Evolutionary conservation across 139 green algal species (phyloP).

Genomic region (Asterochloris erici): DNA sequence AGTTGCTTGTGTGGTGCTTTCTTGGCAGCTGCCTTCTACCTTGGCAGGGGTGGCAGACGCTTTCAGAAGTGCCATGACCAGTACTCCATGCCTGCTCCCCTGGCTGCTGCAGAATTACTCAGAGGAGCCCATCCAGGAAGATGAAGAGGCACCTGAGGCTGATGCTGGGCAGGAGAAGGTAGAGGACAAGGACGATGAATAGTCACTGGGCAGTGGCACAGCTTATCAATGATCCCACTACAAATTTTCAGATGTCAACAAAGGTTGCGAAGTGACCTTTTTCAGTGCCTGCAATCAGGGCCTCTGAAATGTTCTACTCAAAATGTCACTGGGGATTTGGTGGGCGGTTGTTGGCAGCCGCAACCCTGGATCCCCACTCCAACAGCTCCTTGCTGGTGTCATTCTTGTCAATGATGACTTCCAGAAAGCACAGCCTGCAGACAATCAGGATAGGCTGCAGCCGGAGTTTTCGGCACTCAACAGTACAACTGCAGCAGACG

Average conservation of each 20-base stretch:
- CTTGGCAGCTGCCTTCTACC: not conserved
- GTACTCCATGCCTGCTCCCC: not conserved
- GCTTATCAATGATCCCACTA: too few species aligned
- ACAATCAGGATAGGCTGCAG: not conserved
- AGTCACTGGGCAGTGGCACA: not conserved
- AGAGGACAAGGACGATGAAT: slow-evolving; percentile 24
- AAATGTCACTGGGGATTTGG: slow-evolving; percentile 21
- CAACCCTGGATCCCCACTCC: slow-evolving; percentile 75
- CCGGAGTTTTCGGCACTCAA: too few species aligned
- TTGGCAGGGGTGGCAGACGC: not conserved
- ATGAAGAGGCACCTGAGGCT: slow-evolving; percentile 22
- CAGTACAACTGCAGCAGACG: too few species aligned
- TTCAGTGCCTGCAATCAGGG: too few species aligned
- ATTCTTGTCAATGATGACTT: slow-evolving; percentile 52
- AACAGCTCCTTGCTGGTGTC: slow-evolving; percentile 78
- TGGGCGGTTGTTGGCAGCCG: slow-evolving; percentile 56
- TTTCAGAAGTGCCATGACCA: not conserved
- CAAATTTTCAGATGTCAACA: too few species aligned
- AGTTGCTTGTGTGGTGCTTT: not conserved
- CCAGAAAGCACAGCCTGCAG: slow-evolving; percentile 66
- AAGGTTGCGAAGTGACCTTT: too few species aligned
- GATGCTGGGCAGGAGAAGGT: slow-evolving; percentile 2
- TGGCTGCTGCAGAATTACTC: slow-evolving; percentile 21
- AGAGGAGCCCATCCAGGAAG: slow-evolving; percentile 27
- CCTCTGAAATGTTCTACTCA: too few species aligned